phyloP scores from a whole-genome alignment of 176 grass and related monocot genomes.

The Oryza coarctata region DNA sequence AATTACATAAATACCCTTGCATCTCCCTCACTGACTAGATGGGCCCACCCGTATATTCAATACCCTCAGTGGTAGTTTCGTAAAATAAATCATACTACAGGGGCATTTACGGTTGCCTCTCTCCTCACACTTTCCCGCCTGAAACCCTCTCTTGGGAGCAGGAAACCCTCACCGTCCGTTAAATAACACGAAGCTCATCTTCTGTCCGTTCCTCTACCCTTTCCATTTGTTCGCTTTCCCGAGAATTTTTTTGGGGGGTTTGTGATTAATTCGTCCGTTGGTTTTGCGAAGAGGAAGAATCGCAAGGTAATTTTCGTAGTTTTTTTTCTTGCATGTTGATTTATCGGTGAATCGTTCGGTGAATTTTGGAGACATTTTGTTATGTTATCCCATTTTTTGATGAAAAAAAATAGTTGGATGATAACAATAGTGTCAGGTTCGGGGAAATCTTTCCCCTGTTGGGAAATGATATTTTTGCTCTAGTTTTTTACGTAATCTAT shows the following conservation, averaged over 20 bases:
- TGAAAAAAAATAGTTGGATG: too few relatives aligned
- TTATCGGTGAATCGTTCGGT: neutral
- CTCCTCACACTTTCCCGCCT: constrained; percentile 53
- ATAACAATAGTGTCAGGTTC: too few relatives aligned
- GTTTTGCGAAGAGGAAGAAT: neutral
- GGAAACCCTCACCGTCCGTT: constrained; percentile 1
- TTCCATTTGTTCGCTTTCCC: neutral
- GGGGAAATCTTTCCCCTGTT: neutral
- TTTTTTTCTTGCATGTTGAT: neutral
- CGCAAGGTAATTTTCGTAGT: neutral
- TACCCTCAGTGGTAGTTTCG: neutral
- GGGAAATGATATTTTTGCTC: neutral
- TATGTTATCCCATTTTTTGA: neutral
- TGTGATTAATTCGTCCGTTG: neutral
- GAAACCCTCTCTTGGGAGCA: constrained; percentile 18
- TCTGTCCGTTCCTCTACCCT: neutral
- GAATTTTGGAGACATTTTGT: neutral
- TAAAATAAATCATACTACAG: too few relatives aligned
- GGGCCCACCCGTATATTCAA: neutral
- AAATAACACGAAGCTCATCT: neutral
- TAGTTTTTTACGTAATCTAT: neutral
- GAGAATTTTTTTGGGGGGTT: neutral
- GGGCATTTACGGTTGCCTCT: too few relatives aligned
- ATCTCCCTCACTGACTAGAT: neutral
- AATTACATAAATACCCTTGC: neutral